Evolutionary conservation across 2,329 filamentous ascomycete genomes (phyloP).

Genomic region (Aspergillus brunneoviolaceus): DNA sequence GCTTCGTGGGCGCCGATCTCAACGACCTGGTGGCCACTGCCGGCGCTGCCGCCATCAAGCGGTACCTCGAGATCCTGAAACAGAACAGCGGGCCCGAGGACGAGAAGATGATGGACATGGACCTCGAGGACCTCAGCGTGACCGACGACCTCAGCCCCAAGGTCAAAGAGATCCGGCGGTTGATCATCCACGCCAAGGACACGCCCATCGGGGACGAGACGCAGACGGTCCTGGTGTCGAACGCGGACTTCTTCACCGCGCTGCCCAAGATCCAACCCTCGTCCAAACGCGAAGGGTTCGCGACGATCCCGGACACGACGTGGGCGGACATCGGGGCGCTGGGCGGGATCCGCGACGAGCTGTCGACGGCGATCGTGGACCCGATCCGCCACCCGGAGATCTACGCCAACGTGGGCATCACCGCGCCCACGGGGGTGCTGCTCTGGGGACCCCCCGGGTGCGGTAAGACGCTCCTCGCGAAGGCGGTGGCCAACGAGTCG

Average conservation of each 20-base stretch:
- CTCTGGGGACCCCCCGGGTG: constrained; percentile 97
- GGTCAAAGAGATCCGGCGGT: constrained; percentile 49
- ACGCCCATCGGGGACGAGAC: constrained; percentile 54
- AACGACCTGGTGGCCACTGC: constrained; percentile 68
- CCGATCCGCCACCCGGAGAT: constrained; percentile 80
- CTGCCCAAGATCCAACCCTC: constrained; percentile 75
- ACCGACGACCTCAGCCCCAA: constrained; percentile 36
- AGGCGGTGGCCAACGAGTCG: constrained; percentile 92
- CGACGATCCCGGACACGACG: constrained; percentile 87
- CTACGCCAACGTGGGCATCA: constrained; percentile 75
- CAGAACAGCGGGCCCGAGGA: constrained; percentile 41
- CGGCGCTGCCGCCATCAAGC: constrained; percentile 62
- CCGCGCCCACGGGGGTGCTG: constrained; percentile 78
- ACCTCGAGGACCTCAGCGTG: constrained; percentile 45
- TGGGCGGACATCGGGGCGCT: constrained; percentile 92
- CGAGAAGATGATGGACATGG: constrained; percentile 53
- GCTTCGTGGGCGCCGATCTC: constrained; percentile 90
- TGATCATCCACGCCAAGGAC: constrained; percentile 57
- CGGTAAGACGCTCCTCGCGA: constrained; percentile 93
- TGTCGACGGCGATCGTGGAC: constrained; percentile 82
- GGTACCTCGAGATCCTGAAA: constrained; percentile 56
- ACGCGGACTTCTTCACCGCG: constrained; percentile 70
- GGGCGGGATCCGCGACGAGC: constrained; percentile 71
- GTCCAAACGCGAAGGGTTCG: constrained; percentile 89
- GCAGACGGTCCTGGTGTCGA: constrained; percentile 57